Evolutionary conservation across 805 yeast species (phyloP), one percentile per base, ranked within the genome.

Genomic region (Nematodospora valgi): DNA sequence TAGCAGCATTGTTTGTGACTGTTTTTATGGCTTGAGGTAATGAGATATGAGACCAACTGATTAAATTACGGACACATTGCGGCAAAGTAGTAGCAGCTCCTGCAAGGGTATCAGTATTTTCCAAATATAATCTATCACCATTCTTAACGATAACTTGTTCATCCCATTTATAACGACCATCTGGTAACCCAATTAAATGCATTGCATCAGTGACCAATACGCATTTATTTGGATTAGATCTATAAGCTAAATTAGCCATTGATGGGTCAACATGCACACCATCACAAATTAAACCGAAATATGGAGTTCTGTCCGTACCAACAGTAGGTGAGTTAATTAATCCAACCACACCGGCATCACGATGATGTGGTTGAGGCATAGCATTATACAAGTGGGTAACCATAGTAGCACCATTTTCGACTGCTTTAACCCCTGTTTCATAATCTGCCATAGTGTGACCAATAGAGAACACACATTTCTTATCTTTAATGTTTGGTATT

Each of bases 371-470:
- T 57, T 56, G 71, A 3, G 78, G 78, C 82, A 76, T 76, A 44
- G 82, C 82, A 45, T 76, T 76, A 54, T 72, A 76, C 34, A 76
- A 60, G 47, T 76, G 82, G 3, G 82, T 76, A 37, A 76, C 60
- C 80, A 76, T 75, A n/a, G 69, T 47, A 11, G 79, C 78, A 16
- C 82, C 82, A n/a, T 58, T 45, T 15, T 57, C 51, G 23, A 76
- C 56, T 0, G 81, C 81, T 34, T 62, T 53, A 15, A 65, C 39
- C 10, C 62, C 66, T 15, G 65, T 62, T 20, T 48, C 45, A 43
- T 61, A 58, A 41, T 57, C 64, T 24, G 76, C 59, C 46, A 49
- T 58, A 10, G 76, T 66, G 51, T 72, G 78, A 27, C 78, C 78
- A 35, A 72, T 58, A 12, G 76, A 66, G 30, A 67, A 64, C 14